Conservation (phyloP, 192 early-diverging fungal genomes). For the Coemansia sp. region DNA sequence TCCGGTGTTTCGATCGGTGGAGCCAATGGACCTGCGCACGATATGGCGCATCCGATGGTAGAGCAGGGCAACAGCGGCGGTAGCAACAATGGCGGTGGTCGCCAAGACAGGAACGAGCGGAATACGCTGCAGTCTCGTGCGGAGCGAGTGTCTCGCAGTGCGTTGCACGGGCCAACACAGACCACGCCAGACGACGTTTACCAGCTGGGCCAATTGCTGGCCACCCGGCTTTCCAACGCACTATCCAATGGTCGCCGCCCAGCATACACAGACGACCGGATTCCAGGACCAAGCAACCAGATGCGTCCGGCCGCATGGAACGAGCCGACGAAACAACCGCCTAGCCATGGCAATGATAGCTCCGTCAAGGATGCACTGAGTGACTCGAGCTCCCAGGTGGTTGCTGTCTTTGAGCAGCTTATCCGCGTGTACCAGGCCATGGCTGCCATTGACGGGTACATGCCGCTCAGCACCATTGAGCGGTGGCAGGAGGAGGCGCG, state of each 20-base stretch:
- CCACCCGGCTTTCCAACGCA: slow-evolving; percentile 30
- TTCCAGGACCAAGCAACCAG: slow-evolving; percentile 30
- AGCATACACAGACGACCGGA: slow-evolving; percentile 25
- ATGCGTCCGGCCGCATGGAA: slow-evolving; percentile 14
- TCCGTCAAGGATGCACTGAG: slow-evolving; percentile 23
- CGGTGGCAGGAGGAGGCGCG: slow-evolving; percentile 88
- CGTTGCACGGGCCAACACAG: slow-evolving; percentile 27
- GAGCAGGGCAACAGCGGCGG: slow-evolving; percentile 12
- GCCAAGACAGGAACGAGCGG: slow-evolving; percentile 20
- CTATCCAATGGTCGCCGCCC: slow-evolving; percentile 46
- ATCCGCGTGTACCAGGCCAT: slow-evolving; percentile 31
- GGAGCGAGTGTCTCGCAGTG: slow-evolving; percentile 40
- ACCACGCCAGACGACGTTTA: slow-evolving; percentile 40
- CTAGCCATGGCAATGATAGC: background rate
- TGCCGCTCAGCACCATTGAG: slow-evolving; percentile 68
- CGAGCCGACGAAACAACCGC: background rate
- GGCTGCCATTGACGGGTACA: slow-evolving; percentile 68
- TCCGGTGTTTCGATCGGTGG: slow-evolving; percentile 23
- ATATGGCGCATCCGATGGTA: slow-evolving; percentile 44
- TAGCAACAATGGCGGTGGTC: background rate
- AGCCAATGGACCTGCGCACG: slow-evolving; percentile 15
- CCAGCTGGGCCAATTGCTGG: slow-evolving; percentile 38
- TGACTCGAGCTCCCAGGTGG: slow-evolving; percentile 15
- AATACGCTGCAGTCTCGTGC: slow-evolving; percentile 38
- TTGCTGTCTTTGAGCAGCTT: slow-evolving; percentile 32